Base-by-base conservation (phyloP, 2,329 filamentous ascomycete genomes). In the Phialocephala sp. region DNA sequence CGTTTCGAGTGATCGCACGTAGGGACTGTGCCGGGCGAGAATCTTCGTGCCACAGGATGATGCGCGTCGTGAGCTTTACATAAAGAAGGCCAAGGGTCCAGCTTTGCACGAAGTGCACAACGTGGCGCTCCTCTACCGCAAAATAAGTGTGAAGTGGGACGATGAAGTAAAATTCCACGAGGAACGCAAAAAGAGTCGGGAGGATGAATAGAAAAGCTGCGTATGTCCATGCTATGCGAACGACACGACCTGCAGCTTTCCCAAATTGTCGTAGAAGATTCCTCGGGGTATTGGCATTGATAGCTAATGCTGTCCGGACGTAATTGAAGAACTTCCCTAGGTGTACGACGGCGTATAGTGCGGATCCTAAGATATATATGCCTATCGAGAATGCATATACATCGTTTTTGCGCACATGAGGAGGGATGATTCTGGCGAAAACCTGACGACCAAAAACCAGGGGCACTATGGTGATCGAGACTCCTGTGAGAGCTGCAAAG, bases 321-420 rank as follows among this genome's bases (percentile, higher is more conserved):
- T 67, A 18, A 70, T 32, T 76, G 77, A 82, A 4, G 69, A 72
- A 66, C 68, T 76, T 43, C 14, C 77, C 79, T 20, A 83, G 71
- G 75, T 89, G 86, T 69, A 88, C 80, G 35, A 84, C 71, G 50
- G 85, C 78, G 76, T 94, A 97, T 2, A 86, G 80, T 1, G 87
- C 74, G 4, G 86, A 87, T 12, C 91, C 92, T 4, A 97, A 82
- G 32, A 93, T 82, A 76, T 96, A 97, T 47, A 97, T 85, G 15
- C 95, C 95, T 36, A 95, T 88, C 60, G 93, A 97, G 77, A 97
- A 97, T 14, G 95, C 94, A 74, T 99, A 98, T 32, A 99, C 91
- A 77, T 99, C 95, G 78, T 98, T 99, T 75, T 94, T 91, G 47
- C 87, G 87, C 57, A 91, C 85, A 67, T 91, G 85, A 0, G 83